These are phyloP conservation scores for Epichloe hybrida DNA, from an alignment of 2,329 filamentous ascomycete species.

Conservation along the genomic window DNA sequence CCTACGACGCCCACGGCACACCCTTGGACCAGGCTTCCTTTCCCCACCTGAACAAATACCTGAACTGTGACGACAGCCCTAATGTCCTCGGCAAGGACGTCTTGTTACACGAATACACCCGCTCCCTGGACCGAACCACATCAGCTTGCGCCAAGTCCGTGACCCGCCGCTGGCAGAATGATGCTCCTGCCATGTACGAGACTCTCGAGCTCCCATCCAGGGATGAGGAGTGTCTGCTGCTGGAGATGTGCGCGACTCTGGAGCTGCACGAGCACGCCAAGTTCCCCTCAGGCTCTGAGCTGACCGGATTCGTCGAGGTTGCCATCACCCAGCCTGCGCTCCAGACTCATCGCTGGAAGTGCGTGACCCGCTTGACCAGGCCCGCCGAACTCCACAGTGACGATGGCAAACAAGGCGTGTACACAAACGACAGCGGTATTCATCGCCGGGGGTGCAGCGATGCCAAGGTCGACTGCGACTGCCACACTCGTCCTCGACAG, in stretches of 20 bases:
- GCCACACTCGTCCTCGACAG: constrained; percentile 31
- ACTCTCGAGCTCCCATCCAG: constrained; percentile 34
- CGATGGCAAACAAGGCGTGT: constrained; percentile 29
- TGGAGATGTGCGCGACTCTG: constrained; percentile 50
- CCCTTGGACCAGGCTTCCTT: constrained; percentile 34
- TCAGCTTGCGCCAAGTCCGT: constrained; percentile 42
- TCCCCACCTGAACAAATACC: constrained; percentile 43
- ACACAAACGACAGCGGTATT: constrained; percentile 36
- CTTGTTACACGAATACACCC: constrained; percentile 45
- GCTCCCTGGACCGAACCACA: constrained; percentile 38
- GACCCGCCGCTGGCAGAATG: constrained; percentile 41
- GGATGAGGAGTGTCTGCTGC: constrained; percentile 39
- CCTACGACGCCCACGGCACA: constrained; percentile 29
- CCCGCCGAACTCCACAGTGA: constrained; percentile 40
- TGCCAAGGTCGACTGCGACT: constrained; percentile 35
- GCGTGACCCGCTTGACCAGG: constrained; percentile 43
- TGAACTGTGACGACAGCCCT: constrained; percentile 37
- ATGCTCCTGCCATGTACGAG: constrained; percentile 42
- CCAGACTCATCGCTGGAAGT: constrained; percentile 46
- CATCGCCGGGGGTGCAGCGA: constrained; percentile 40
- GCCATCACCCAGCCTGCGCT: constrained; percentile 39
- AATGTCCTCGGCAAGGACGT: constrained; percentile 37
- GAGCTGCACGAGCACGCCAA: constrained; percentile 43
- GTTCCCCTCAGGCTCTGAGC: constrained; percentile 45
- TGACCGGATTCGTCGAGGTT: constrained; percentile 46